phyloP scores from a whole-genome alignment of 306 rosid species.

The Medicago arabica region DNA sequence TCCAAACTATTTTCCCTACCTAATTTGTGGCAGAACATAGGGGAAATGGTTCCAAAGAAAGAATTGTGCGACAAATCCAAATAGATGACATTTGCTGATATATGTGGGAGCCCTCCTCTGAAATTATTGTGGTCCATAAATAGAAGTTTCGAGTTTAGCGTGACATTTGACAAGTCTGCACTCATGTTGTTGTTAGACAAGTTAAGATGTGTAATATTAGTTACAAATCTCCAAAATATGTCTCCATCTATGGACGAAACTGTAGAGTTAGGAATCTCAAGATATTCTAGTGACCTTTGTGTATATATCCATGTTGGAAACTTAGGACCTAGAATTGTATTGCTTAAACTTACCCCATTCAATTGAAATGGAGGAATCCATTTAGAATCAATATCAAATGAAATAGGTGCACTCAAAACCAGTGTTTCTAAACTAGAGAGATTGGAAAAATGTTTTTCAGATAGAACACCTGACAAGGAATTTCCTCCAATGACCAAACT shows the following conservation, averaged over 20 bases:
- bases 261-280: neutral
- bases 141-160: constrained; percentile 10
- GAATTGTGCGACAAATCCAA: constrained; percentile 33
- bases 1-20: constrained; percentile 9
- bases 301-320: constrained; percentile 44
- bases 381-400: constrained; percentile 21
- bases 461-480: constrained; percentile 24
- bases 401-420: neutral
- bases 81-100: constrained; percentile 31
- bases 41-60: constrained; percentile 47
- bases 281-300: constrained; percentile 3
- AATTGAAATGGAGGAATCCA: constrained; percentile 49
- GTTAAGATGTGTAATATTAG: constrained; percentile 33
- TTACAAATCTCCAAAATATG: constrained; percentile 38
- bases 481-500: neutral
- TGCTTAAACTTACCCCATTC: neutral
- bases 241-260: constrained; percentile 10
- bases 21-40: constrained; percentile 30
- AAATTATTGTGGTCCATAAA: constrained; percentile 33
- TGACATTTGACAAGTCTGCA: constrained; percentile 42
- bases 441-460: constrained; percentile 17
- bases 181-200: constrained; percentile 41
- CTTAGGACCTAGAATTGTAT: constrained; percentile 38
- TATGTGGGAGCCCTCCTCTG: constrained; percentile 43
- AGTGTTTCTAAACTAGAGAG: constrained; percentile 8